Evolutionary conservation across 2,329 filamentous ascomycete species (phyloP).

Genomic region (Zopfia rhizophila): DNA sequence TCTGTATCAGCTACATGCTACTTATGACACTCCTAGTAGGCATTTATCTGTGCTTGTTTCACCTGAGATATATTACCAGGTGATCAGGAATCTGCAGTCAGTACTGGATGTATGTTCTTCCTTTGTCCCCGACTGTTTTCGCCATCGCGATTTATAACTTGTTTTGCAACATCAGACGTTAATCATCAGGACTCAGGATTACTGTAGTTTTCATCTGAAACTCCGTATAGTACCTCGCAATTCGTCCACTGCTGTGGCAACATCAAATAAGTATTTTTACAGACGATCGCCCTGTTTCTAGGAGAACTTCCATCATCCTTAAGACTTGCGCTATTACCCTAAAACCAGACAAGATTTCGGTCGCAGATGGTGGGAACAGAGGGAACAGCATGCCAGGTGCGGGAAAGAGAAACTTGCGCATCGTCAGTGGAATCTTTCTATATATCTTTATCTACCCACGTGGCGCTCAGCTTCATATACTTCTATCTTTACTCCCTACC

Average conservation of each 20-base stretch:
- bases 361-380: neutral
- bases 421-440: neutral
- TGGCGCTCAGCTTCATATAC: neutral
- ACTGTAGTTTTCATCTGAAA: slow-evolving; percentile 17
- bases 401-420: slow-evolving; percentile 1
- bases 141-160: slow-evolving; percentile 15
- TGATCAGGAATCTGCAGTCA: slow-evolving; percentile 9
- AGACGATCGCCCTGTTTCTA: slow-evolving; percentile 2
- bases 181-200: slow-evolving; percentile 10
- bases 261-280: slow-evolving; percentile 8
- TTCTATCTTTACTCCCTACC: slow-evolving; percentile 1
- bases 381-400: slow-evolving; percentile 7
- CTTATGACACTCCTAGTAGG: slow-evolving; percentile 13
- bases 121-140: slow-evolving; percentile 36
- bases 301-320: slow-evolving; percentile 4
- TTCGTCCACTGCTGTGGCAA: slow-evolving; percentile 17
- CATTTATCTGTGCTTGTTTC: slow-evolving; percentile 13
- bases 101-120: slow-evolving; percentile 17
- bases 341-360: too few species aligned
- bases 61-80: slow-evolving; percentile 18
- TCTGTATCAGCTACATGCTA: too few species aligned
- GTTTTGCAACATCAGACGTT: slow-evolving; percentile 6
- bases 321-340: too few species aligned
- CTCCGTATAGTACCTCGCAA: slow-evolving; percentile 3
- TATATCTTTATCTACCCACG: neutral